These are phyloP conservation scores for Sporisorium reilianum DNA, from an alignment of 1,284 basidiomycete species.

Conservation along the genomic window DNA sequence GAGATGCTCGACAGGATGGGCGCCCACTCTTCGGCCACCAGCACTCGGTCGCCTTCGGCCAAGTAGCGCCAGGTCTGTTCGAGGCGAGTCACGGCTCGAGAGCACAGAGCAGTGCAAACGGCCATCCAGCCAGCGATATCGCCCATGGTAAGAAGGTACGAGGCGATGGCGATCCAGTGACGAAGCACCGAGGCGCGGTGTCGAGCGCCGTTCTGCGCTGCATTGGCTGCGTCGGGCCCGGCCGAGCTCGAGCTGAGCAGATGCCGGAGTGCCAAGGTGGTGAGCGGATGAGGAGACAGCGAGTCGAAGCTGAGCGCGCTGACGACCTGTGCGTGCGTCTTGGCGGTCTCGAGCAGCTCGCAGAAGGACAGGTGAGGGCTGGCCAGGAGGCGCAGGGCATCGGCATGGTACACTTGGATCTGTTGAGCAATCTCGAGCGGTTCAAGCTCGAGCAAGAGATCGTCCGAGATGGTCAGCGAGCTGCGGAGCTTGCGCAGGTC, in stretches of 20 bases:
- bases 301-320: slow-evolving; percentile 62
- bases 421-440: slow-evolving; percentile 65
- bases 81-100: slow-evolving; percentile 63
- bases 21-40: slow-evolving; percentile 60
- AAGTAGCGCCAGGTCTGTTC: slow-evolving; percentile 63
- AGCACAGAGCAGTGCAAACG: slow-evolving; percentile 62
- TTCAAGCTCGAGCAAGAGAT: slow-evolving; percentile 54
- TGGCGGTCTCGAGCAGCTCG: slow-evolving; percentile 28
- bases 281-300: slow-evolving; percentile 59
- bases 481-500: slow-evolving; percentile 33
- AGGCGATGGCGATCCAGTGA: slow-evolving; percentile 66
- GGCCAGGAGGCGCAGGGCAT: slow-evolving; percentile 35
- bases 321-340: slow-evolving; percentile 10
- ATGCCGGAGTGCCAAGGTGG: slow-evolving; percentile 59
- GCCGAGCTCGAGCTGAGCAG: slow-evolving; percentile 37
- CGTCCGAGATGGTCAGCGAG: slow-evolving; percentile 41
- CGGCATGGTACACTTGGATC: slow-evolving; percentile 63
- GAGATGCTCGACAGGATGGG: slow-evolving; percentile 56
- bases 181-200: slow-evolving; percentile 61
- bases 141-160: slow-evolving; percentile 48
- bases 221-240: slow-evolving; percentile 25
- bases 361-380: slow-evolving; percentile 28
- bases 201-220: slow-evolving; percentile 35
- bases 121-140: slow-evolving; percentile 66
- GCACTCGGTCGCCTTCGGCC: slow-evolving; percentile 51